Evolutionary conservation across 2,329 filamentous ascomycete genomes (phyloP), one percentile per base, ranked within the genome.

Genomic region (Colletotrichum scovillei): DNA sequence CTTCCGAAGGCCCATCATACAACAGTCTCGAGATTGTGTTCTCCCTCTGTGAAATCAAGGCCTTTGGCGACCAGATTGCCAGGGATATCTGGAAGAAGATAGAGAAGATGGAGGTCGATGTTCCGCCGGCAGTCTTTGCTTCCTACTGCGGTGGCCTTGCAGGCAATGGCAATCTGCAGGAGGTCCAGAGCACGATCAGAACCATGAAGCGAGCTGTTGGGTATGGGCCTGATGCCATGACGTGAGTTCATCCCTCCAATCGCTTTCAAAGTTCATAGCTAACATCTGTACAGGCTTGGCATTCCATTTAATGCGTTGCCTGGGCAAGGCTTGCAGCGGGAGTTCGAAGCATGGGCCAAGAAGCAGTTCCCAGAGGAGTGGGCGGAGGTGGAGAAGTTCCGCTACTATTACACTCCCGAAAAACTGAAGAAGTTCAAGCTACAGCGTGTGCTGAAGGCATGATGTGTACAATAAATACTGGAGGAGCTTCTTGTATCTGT

Each of bases 1-100:
- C 92, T 0, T 87, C 88, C n/a, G 95, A 98, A 82, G 97, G 97
- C 0, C 97, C 97, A 0, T 93, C 92, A 1, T 95, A 97, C 78
- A 89, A 91, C 74, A 95, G 92, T 74, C 88, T 99, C 49, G 91
- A 92, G 58, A 92, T 97, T 42, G 92, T 95, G 2, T 94, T 99
- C 77, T 92, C 92, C 76, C 90, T 92, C 1, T 96, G 95, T 80
- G 92, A 97, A 80, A 85, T 85, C 74, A 86, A 85, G 73, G 87
- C 88, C 1, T 86, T 86, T 79, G 85, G 92, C 76, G 86, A 92
- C 81, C 85, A 84, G 24, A 88, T 88, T 74, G 90, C 93, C 53
- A 89, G 90, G 24, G 86, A 89, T 60, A 90, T 96, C 7, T 97
- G 94, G 94, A 85, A 85, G 26, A 91, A 90, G 82, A 88, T 97